A percentile compares a stretch with the other conserved stretches of the same genome.
These are phyloP conservation scores for Gyrodon lividus DNA, from an alignment of 768 basidiomycete species.

Conservation along the genomic window DNA sequence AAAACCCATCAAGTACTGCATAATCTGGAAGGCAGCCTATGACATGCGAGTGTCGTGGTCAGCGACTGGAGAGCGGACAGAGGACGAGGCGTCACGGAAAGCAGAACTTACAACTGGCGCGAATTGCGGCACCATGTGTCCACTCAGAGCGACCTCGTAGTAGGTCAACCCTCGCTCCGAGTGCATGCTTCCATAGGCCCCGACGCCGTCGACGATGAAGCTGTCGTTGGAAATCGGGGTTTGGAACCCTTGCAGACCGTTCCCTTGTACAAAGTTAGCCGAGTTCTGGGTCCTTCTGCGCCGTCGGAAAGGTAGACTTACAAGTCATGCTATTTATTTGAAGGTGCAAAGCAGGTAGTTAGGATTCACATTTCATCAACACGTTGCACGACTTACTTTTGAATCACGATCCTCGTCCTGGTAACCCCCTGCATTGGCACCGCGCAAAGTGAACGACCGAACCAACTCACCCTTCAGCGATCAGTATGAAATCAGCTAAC, in stretches of 20 bases:
- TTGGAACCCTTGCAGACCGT: conserved; percentile 58
- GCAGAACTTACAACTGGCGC: conserved; percentile 59
- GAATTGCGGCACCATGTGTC: conserved; percentile 76
- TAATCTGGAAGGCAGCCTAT: conserved; percentile 71
- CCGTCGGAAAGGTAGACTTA: conserved; percentile 14
- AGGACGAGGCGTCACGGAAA: conserved; percentile 1
- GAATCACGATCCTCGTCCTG: conserved; percentile 59
- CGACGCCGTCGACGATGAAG: conserved; percentile 72
- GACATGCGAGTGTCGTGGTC: neutral
- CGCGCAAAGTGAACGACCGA: neutral
- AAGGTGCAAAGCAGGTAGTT: neutral
- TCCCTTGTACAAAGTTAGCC: conserved; percentile 41
- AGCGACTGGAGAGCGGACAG: neutral
- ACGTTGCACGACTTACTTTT: conserved; percentile 46
- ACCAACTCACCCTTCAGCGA: conserved; percentile 63
- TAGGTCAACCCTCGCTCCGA: conserved; percentile 68
- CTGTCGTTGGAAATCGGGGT: conserved; percentile 62
- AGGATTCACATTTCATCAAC: neutral
- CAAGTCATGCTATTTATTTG: conserved; percentile 40
- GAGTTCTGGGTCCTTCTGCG: no score
- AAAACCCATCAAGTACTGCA: conserved; percentile 68
- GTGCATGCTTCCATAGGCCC: conserved; percentile 63
- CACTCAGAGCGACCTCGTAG: conserved; percentile 63
- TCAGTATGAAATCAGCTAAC: conserved; percentile 68
- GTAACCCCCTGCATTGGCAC: conserved; percentile 7